Percentiles rank a stretch among this genome's conserved stretches.
phyloP scores from a whole-genome alignment of 805 yeast species.

The Yarrowia sp. region DNA sequence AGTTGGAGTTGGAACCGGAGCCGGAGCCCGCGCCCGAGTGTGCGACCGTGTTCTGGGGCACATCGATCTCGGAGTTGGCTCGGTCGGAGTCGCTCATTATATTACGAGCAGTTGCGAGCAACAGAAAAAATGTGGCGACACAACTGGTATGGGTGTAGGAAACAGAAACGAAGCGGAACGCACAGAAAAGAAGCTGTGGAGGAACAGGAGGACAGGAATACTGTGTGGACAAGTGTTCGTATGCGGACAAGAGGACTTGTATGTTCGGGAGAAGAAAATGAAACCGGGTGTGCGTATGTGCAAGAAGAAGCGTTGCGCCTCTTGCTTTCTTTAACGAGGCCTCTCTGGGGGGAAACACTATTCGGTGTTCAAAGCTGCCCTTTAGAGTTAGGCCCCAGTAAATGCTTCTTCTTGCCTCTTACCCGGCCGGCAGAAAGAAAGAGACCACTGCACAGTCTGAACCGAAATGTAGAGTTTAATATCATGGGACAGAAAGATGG shows the following conservation, averaged over 20 bases:
- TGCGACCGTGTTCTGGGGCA: background rate
- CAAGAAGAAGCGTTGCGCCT: background rate
- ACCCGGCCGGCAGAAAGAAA: background rate
- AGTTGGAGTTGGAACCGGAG: background rate
- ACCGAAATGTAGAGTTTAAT: background rate
- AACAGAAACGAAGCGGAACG: background rate
- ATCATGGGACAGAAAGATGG: background rate
- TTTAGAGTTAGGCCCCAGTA: background rate
- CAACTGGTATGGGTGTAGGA: background rate
- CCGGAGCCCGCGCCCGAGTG: background rate
- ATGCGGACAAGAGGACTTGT: background rate
- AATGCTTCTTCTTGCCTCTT: background rate
- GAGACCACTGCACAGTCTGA: background rate
- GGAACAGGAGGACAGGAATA: background rate
- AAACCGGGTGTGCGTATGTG: background rate
- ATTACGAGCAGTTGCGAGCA: background rate
- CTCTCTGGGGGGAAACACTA: no score
- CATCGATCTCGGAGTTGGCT: background rate
- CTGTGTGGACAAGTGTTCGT: background rate
- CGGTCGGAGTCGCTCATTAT: conserved; percentile 2
- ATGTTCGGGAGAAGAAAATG: no score
- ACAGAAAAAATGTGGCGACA: background rate
- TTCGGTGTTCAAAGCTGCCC: background rate
- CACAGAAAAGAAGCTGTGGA: background rate
- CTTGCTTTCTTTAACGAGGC: no score